A percentile compares a stretch with the other conserved stretches of the same genome.
These are phyloP conservation scores for Erodium maritimum DNA, from an alignment of 345 rosid species.

Conservation along the genomic window DNA sequence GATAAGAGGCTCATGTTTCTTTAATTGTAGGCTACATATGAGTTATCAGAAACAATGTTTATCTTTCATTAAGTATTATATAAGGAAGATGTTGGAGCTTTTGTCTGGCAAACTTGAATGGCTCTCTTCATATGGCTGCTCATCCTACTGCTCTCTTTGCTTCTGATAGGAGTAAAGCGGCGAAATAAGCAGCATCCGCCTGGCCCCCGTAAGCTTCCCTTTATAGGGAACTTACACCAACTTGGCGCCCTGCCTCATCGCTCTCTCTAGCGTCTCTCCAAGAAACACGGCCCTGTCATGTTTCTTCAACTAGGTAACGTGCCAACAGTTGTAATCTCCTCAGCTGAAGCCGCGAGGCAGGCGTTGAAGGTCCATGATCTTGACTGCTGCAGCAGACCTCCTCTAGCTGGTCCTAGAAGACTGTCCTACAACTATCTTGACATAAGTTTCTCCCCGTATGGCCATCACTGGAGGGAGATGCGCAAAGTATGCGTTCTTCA, in stretches of 20 bases:
- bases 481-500: neutral
- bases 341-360: constrained; percentile 26
- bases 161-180: no score
- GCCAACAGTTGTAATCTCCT: constrained; percentile 32
- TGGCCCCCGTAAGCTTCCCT: neutral
- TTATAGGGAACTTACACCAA: constrained; percentile 24
- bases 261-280: constrained; percentile 21
- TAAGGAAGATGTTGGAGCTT: no score
- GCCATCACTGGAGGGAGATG: constrained; percentile 3
- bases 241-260: constrained; percentile 35
- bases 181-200: neutral
- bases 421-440: constrained; percentile 7
- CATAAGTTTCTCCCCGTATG: constrained; percentile 13
- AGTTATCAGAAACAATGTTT: no score
- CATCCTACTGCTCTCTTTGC: no score
- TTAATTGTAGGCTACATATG: no score
- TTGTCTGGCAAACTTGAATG: no score
- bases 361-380: constrained; percentile 24
- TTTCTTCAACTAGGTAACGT: constrained; percentile 26
- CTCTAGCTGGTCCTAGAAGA: neutral
- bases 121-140: no score
- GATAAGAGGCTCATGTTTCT: no score
- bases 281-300: constrained; percentile 36
- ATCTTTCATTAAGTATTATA: no score
- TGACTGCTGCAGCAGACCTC: constrained; percentile 28